phyloP scores from a whole-genome alignment of 768 basidiomycete genomes.

The Lentinula aciculospora region DNA sequence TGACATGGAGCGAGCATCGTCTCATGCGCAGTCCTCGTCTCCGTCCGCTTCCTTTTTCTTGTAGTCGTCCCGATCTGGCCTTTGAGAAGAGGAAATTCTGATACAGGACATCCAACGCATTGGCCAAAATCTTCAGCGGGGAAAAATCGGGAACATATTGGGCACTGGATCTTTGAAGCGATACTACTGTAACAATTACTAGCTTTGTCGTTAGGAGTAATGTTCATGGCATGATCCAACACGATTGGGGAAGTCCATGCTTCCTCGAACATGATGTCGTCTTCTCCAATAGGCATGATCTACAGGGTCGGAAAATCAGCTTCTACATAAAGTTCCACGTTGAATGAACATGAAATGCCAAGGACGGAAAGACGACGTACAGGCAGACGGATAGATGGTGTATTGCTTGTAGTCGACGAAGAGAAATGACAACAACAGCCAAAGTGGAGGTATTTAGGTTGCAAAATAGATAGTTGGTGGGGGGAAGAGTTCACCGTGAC shows the following conservation, averaged over 20 bases:
- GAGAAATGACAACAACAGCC: background rate
- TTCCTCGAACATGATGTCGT: conserved; percentile 5
- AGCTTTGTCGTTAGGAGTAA: background rate
- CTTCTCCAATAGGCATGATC: conserved; percentile 4
- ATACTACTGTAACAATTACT: background rate
- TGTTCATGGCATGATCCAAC: background rate
- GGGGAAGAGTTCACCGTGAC: background rate
- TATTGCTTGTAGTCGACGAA: background rate
- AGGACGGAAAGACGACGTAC: background rate
- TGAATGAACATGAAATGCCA: background rate
- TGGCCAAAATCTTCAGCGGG: background rate
- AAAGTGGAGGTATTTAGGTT: background rate
- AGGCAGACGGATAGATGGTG: no score
- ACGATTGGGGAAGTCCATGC: background rate
- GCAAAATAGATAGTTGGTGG: background rate
- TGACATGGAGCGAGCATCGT: background rate
- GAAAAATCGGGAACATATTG: background rate
- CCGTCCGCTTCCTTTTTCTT: conserved; percentile 5
- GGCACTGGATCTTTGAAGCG: background rate
- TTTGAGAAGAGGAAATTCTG: conserved; percentile 1
- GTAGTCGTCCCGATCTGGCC: background rate
- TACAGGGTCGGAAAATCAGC: background rate
- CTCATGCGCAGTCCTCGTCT: conserved; percentile 2
- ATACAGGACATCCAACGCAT: background rate
- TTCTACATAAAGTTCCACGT: background rate